Evolutionary conservation across 2,329 filamentous ascomycete species (phyloP).

Genomic region (Diaporthe ilicicola): DNA sequence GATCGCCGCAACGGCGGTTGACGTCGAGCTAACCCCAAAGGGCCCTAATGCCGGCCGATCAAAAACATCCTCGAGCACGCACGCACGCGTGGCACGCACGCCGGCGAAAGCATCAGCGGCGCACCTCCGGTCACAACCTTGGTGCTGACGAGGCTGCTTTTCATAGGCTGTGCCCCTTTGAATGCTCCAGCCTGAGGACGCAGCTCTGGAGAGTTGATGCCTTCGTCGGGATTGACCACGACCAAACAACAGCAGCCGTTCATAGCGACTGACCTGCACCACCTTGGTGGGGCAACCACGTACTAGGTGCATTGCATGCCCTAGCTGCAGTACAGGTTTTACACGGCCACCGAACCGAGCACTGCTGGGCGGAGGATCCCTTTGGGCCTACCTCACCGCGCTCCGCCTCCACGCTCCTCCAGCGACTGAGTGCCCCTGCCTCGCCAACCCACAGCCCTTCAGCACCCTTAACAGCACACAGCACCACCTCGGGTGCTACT

Average conservation of each 20-base stretch:
- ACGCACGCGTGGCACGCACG: not conserved
- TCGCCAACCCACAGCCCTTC: not conserved
- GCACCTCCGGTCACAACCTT: constrained; percentile 8
- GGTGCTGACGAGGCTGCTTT: not conserved
- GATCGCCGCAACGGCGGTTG: constrained; percentile 17
- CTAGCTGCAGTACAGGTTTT: constrained; percentile 2
- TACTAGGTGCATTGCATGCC: constrained; percentile 32
- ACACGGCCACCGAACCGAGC: not conserved
- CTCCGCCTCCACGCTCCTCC: not conserved
- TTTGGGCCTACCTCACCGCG: not conserved
- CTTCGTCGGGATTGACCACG: not conserved
- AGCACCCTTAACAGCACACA: not conserved
- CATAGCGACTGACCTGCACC: constrained; percentile 27
- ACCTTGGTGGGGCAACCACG: constrained; percentile 28
- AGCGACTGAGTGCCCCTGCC: not conserved
- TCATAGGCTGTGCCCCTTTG: not conserved
- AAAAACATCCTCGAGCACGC: not conserved
- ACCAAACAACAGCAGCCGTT: constrained; percentile 7
- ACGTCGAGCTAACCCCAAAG: not conserved
- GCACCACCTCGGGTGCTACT: not conserved
- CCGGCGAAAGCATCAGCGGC: constrained; percentile 8
- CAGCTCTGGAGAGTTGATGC: not conserved
- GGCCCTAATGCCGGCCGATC: constrained; percentile 3
- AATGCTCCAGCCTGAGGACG: not conserved
- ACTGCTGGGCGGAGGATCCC: not conserved